Evolutionary conservation across 2,329 filamentous ascomycete species (phyloP), one percentile per base, ranked within the genome.

Genomic region (Lecanicillium sp.): DNA sequence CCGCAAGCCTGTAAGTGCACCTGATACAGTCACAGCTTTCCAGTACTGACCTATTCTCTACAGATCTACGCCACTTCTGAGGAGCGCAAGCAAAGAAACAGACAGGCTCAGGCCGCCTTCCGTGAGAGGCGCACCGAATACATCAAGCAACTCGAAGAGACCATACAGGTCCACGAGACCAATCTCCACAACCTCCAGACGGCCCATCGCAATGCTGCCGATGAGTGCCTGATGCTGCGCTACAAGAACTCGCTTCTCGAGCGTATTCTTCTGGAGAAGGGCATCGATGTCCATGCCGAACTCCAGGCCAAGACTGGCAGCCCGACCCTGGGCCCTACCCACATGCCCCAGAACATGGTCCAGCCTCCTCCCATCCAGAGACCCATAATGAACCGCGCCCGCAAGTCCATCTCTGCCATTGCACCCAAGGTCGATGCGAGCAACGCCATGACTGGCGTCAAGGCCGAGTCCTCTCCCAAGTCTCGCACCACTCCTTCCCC

Each of bases 51-150:
- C 54, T 38, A 39, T 33, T 41, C 35, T 23, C 29, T 43, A 52
- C 58, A 96, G 91, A 96, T 96, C 55, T 98, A 98, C 77, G 93
- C 93, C 47, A 98, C 93, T 29, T 97, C 93, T 10, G 93, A 98
- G 68, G 93, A 98, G 70, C 84, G 93, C 62, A 97, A 98, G 73
- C 93, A 97, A 71, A 83, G 93, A 56, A 98, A 98, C 65, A 78
- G 93, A 58, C 93, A 97, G 72, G 93, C 93, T 40, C 93, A 98
- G 70, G 93, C 93, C 48, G 93, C 93, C 50, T 98, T 98, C 62
- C 85, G 93, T 58, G 93, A 98, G 71, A 86, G 93, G 56, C 84
- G 93, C 51, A 97, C 91, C 48, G 93, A 98, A 73, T 98, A 98
- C 68, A 98, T 98, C 73, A 97, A 97, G 73, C 93, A 98, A 68